Base-by-base conservation (phyloP, 306 rosid genomes). In the Vigna nakashimae region DNA sequence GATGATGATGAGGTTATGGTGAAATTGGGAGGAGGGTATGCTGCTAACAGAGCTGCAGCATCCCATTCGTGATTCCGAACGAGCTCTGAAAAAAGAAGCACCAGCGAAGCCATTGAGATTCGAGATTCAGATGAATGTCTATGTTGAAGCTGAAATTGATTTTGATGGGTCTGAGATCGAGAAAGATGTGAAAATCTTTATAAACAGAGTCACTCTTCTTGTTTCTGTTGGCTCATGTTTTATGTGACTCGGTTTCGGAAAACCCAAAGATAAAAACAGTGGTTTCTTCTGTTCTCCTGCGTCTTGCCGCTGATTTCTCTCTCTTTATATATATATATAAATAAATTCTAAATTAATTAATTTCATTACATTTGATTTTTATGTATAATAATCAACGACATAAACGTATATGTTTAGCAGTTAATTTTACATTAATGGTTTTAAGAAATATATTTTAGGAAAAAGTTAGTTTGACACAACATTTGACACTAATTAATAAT, bases 41-140 rank as follows among this genome's bases (percentile, higher is more conserved):
- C 74, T 6, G 78, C 84, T 60, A 86, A 13, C 5, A 82, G 71
- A 82, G 86, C 43, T 28, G 50, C 79, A 60, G 82, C 55, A 71
- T 67, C 76, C 53, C 55, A 53, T 38, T 76, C 74, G 1, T 60
- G 82, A 45, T 65, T 71, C 62, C 59, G 68, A 71, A 86, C 78
- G 12, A 86, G 76, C 34, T 82, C 86, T 14, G 86, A 71, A 46
- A 79, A 58, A 0, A 86, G 74, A 79, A 86, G 89, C 26, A 82
- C 22, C 0, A 86, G 65, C 1, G 89, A 86, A 66, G 89, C 89
- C 89, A 49, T 7, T 18, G 7, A 34, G 34, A 17, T 30, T 73
- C 16, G 13, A 51, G 45, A 66, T 71, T 30, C 3, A 16, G 53
- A 69, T 30, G 14, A 45, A 45, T 12, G 50, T 12, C 13, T 45